Evolutionary conservation across 129 eudicot genomes (phyloP).

Genomic region (Arctium lappa): DNA sequence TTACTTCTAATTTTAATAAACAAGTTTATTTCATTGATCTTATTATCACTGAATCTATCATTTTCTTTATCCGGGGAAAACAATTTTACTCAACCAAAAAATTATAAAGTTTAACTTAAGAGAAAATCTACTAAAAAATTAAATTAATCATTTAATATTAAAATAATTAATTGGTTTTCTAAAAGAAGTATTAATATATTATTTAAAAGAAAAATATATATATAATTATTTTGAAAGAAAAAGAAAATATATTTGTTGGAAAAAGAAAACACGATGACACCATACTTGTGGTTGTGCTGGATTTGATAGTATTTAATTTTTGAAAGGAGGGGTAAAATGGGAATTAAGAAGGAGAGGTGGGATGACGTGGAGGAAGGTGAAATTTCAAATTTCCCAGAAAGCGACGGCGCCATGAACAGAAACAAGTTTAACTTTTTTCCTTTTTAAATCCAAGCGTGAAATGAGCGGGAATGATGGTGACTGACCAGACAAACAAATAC

Average conservation of each 20-base stretch:
- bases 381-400: constrained; percentile 17
- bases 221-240: background rate
- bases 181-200: too few species aligned
- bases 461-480: constrained; percentile 47
- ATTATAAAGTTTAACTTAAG: too few species aligned
- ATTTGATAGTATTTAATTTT: background rate
- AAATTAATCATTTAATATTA: constrained; percentile 9
- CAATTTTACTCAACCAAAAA: background rate
- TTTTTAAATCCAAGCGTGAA: constrained; percentile 9
- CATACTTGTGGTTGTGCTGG: background rate
- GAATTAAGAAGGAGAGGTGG: background rate
- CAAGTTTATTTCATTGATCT: background rate
- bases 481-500: background rate
- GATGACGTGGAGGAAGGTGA: constrained; percentile 22
- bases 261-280: background rate
- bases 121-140: too few species aligned
- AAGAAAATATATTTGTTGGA: background rate
- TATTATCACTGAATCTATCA: background rate
- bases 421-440: background rate
- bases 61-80: too few species aligned
- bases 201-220: background rate
- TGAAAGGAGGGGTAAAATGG: background rate
- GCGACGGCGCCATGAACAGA: constrained; percentile 16
- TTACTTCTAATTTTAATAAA: too few species aligned
- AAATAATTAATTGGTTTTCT: background rate